These are phyloP conservation scores for Podila epicladia DNA, from an alignment of 192 early-diverging fungal species.

Conservation along the genomic window DNA sequence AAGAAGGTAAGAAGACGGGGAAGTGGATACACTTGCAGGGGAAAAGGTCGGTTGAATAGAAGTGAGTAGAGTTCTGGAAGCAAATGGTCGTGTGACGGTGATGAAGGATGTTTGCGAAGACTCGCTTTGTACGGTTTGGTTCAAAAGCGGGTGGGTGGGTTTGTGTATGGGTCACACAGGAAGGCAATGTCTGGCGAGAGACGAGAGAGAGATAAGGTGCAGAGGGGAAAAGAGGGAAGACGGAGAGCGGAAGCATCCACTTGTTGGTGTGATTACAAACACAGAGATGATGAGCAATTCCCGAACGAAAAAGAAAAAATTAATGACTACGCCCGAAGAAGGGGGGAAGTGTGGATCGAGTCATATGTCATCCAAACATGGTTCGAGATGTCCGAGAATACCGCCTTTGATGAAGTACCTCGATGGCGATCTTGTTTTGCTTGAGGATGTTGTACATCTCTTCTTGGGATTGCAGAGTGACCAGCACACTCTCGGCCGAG, in stretches of 20 bases:
- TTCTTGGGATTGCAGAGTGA: slow-evolving; percentile 92
- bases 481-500: slow-evolving; percentile 94
- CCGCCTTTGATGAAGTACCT: slow-evolving; percentile 16
- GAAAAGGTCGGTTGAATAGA: no score
- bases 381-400: not conserved
- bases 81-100: no score
- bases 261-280: no score
- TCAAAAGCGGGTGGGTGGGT: no score
- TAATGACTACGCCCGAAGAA: not conserved
- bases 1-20: not conserved
- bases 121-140: no score
- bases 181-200: not conserved
- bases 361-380: not conserved
- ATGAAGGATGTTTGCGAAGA: no score
- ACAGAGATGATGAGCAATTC: slow-evolving; percentile 2
- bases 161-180: no score
- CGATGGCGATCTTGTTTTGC: slow-evolving; percentile 61
- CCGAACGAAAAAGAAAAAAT: not conserved
- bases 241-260: no score
- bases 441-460: slow-evolving; percentile 80
- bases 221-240: not conserved
- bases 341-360: no score
- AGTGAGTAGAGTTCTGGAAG: no score
- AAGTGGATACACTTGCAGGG: no score
- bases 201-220: not conserved